phyloP scores from a whole-genome alignment of 208 protist genomes.

The Trypanosoma cruzi region DNA sequence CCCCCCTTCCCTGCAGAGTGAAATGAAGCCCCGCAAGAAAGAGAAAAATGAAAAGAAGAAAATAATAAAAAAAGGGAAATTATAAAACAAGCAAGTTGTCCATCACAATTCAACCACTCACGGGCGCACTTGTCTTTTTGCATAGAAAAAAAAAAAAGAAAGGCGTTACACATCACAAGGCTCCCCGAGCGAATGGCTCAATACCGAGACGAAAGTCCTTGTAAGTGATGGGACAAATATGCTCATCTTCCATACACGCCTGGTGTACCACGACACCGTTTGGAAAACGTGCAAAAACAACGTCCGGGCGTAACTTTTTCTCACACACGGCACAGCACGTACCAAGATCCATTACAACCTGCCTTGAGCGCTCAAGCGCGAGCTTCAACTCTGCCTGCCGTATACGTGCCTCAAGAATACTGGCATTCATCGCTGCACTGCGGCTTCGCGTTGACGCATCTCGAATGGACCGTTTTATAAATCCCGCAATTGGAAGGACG shows the following conservation, averaged over 20 bases:
- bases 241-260: slow-evolving; percentile 51
- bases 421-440: slow-evolving; percentile 35
- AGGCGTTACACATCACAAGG: slow-evolving; percentile 13
- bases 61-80: neutral
- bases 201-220: slow-evolving; percentile 28
- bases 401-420: slow-evolving; percentile 34
- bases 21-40: too few relatives aligned
- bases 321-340: slow-evolving; percentile 63
- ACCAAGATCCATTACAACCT: slow-evolving; percentile 28
- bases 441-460: slow-evolving; percentile 33
- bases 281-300: slow-evolving; percentile 64
- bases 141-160: slow-evolving; percentile 2
- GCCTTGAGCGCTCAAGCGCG: slow-evolving; percentile 31
- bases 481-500: slow-evolving; percentile 36
- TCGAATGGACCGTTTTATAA: slow-evolving; percentile 57
- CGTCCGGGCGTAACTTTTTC: slow-evolving; percentile 54
- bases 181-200: slow-evolving; percentile 16
- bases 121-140: too few relatives aligned
- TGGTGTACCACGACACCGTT: slow-evolving; percentile 71
- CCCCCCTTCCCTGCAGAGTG: too few relatives aligned
- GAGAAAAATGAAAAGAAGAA: neutral
- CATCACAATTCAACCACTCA: neutral
- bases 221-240: slow-evolving; percentile 46
- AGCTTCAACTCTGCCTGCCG: slow-evolving; percentile 26
- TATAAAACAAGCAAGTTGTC: slow-evolving; percentile 1